Evolutionary conservation across 129 eudicot genomes (phyloP), one percentile per base, ranked within the genome.

Genomic region (Chrysanthemum makinoi): DNA sequence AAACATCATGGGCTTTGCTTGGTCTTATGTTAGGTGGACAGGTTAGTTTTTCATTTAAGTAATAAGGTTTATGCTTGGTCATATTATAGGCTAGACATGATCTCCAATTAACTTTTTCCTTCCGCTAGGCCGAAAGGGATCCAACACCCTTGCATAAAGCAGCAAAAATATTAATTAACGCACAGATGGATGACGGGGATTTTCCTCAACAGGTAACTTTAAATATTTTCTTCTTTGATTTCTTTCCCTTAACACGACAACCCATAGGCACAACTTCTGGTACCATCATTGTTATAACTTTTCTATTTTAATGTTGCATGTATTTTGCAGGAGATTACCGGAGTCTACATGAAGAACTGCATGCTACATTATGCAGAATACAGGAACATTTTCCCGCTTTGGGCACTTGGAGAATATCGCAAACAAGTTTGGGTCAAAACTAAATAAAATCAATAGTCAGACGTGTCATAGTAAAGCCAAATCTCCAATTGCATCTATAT

Each of bases 381-480:
- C 52, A 83, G 84, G 44, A 83, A 75, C 69, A 75, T 79, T 14
- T 79, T 75, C 70, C 83, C 87, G 11, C 77, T 83, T 20, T 75
- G 87, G 84, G 87, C 87, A 18, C 84, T 83, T n/a, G 81, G 79
- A 55, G 81, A 83, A 66, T 83, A 83, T 61, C 79, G 84, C 43
- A 83, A 79, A 74, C 75, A 72, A 9, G 62, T 82, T 78, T 68
- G 83, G 83, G 61, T 73, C 24, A 77, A 62, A 39, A 39, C 46
- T 39, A 39, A 39, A 39, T 22, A 61, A 77, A 77, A 69, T 8
- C 75, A 50, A 77, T 70, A 70, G 35, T 43, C 59, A 61, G 46
- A 67, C 33, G 69, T 56, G 61, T 63, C 54, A 20, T 5, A 39
- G 4, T 6, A 1, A 53, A 64, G 65, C 65, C 20, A 53, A 30